Evolutionary conservation across 2,329 filamentous ascomycete genomes (phyloP), one percentile per base, ranked within the genome.

Genomic region (Arthrobotrys pseudoclavata): DNA sequence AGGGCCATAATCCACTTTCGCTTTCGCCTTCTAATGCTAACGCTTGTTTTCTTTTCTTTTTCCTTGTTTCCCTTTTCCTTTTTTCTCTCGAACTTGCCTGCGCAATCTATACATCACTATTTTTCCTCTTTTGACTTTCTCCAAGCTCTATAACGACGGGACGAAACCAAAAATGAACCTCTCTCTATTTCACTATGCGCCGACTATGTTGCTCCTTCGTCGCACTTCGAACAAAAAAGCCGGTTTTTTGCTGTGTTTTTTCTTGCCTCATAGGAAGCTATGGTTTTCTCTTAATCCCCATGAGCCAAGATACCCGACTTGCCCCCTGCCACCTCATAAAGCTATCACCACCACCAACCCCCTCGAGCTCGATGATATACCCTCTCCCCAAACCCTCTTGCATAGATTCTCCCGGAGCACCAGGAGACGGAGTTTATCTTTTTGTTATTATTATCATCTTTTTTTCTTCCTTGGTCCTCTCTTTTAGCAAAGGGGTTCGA

Each of bases 341-440:
- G 50, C 50, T 18, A 55, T 31, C 55, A 50, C 18, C 34, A 47
- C 45, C 37, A 45, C 42, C n/a, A 45, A 18, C 15, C 47, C 60
- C 26, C 31, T 45, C 47, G 45, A 15, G 24, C 69, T 61, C 66
- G 60, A 70, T 55, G 72, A 76, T 69, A 76, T 76, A 76, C 66
- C 66, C 64, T 75, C 26, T 50, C 37, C 29, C 55, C 42, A 22
- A 42, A 47, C 45, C 57, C 66, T 67, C 66, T 70, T 76, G 72
- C 72, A 76, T 76, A 76, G 72, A 76, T 52, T 70, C 72, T 76
- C 66, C 40, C 62, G 66, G 60, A 64, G 63, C 34, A 47, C 37
- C 57, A 61, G 66, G 72, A 76, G 66, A 76, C 60, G 72, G 72
- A 76, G 72, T 76, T 76, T 57, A 26, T 60, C 12, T 60, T 60